Conservation (phyloP, 2,329 filamentous ascomycete species). For the Clarireedia paspali region DNA sequence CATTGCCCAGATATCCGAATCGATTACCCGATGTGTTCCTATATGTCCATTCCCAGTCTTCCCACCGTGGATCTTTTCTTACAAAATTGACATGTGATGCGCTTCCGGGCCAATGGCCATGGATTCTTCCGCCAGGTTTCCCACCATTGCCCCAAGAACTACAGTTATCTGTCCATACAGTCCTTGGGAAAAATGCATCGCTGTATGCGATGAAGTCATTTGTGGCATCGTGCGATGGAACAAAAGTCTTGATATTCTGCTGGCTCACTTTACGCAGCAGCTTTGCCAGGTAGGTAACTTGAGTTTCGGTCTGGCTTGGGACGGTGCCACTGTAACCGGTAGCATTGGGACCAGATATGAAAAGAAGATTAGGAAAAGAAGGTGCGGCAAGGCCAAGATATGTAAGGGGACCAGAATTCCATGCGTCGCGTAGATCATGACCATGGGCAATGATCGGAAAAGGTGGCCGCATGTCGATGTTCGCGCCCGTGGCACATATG, state of each 20-base stretch:
- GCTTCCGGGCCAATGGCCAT: slow-evolving; percentile 64
- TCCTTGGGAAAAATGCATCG: slow-evolving; percentile 47
- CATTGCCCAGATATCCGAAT: slow-evolving; percentile 59
- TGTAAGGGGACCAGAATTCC: slow-evolving; percentile 54
- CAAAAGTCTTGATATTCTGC: slow-evolving; percentile 58
- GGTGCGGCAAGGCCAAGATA: slow-evolving; percentile 59
- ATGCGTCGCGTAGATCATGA: slow-evolving; percentile 45
- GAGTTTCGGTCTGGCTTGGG: slow-evolving; percentile 58
- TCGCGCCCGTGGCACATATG: slow-evolving; percentile 62
- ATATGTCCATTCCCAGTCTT: slow-evolving; percentile 49
- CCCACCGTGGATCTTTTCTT: slow-evolving; percentile 48
- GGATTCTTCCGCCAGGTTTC: slow-evolving; percentile 51
- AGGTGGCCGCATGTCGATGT: slow-evolving; percentile 48
- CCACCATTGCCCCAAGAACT: slow-evolving; percentile 68
- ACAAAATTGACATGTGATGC: slow-evolving; percentile 54
- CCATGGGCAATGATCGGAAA: slow-evolving; percentile 53
- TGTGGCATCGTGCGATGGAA: slow-evolving; percentile 48
- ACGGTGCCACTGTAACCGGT: slow-evolving; percentile 53
- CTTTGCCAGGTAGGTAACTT: slow-evolving; percentile 57
- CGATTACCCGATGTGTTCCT: slow-evolving; percentile 32
- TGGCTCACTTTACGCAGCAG: slow-evolving; percentile 57
- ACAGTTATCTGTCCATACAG: slow-evolving; percentile 53
- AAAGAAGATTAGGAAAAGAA: slow-evolving; percentile 60
- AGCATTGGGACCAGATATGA: slow-evolving; percentile 53
- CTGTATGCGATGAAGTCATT: slow-evolving; percentile 57